A percentile compares a stretch with the other conserved stretches of the same genome.
Evolutionary conservation across 2,329 filamentous ascomycete genomes (phyloP).

Genomic region (Calonectria hongkongensis): DNA sequence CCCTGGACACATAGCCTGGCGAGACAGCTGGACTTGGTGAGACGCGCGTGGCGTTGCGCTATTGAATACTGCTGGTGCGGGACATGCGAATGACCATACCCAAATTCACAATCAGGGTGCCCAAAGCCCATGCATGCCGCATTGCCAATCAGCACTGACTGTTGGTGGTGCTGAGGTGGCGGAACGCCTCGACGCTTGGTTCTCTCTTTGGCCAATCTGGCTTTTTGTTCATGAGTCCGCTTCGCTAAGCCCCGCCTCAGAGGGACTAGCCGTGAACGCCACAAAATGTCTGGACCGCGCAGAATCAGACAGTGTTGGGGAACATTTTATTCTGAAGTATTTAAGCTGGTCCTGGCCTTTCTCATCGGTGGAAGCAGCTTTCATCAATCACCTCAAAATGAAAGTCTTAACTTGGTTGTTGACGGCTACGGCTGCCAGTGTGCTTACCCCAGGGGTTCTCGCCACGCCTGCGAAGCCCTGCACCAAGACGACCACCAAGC

Average conservation of each 20-base stretch:
- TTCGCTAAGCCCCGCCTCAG: not conserved
- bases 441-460: not conserved
- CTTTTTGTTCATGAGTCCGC: not conserved
- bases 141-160: not conserved
- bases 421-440: not conserved
- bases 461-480: not conserved
- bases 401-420: slow-evolving; percentile 5
- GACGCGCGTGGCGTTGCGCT: not conserved
- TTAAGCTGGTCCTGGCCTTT: not conserved
- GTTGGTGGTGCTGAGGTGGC: not conserved
- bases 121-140: not conserved
- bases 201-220: not conserved
- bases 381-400: slow-evolving; percentile 1
- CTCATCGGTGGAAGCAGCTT: no score
- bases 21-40: not conserved
- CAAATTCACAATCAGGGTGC: not conserved
- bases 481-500: not conserved
- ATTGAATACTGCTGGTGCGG: not conserved
- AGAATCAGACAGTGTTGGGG: not conserved
- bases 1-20: not conserved
- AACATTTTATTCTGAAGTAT: not conserved
- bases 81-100: not conserved
- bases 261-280: not conserved
- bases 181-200: not conserved
- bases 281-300: not conserved